Evolutionary conservation across 2,329 filamentous ascomycete genomes (phyloP).

Genomic region (Sclerotinia glacialis): DNA sequence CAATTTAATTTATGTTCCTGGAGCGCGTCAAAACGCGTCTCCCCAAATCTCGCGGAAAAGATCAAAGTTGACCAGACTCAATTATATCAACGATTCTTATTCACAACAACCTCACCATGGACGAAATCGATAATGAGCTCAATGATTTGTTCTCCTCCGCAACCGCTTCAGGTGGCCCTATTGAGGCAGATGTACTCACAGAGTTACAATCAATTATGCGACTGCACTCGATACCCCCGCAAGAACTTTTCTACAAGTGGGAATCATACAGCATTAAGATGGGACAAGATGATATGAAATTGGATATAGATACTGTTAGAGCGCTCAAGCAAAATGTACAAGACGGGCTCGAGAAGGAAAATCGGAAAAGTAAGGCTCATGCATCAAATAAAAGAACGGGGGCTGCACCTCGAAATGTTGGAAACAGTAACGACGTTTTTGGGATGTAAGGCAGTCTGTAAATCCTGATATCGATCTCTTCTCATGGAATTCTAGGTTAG

Average conservation of each 20-base stretch:
- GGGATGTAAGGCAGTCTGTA: conserved; percentile 61
- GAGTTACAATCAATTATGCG: conserved; percentile 85
- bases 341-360: conserved; percentile 76
- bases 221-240: conserved; percentile 73
- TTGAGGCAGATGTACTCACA: conserved; percentile 73
- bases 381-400: conserved; percentile 61
- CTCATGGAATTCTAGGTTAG: conserved; percentile 50
- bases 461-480: background rate
- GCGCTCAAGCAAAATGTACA: conserved; percentile 85
- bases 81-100: background rate
- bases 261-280: conserved; percentile 97
- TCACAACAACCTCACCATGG: conserved; percentile 24
- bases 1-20: conserved; percentile 14
- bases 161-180: conserved; percentile 31
- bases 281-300: conserved; percentile 72
- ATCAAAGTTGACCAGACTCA: background rate
- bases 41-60: conserved; percentile 4
- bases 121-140: conserved; percentile 31
- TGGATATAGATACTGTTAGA: conserved; percentile 68
- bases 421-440: conserved; percentile 66
- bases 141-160: conserved; percentile 35
- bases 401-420: conserved; percentile 60
- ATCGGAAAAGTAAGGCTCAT: conserved; percentile 59
- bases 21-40: conserved; percentile 21
- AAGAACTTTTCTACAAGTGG: conserved; percentile 98